Conservation (phyloP, 208 protist genomes). For the Wallacemonas sp. region DNA sequence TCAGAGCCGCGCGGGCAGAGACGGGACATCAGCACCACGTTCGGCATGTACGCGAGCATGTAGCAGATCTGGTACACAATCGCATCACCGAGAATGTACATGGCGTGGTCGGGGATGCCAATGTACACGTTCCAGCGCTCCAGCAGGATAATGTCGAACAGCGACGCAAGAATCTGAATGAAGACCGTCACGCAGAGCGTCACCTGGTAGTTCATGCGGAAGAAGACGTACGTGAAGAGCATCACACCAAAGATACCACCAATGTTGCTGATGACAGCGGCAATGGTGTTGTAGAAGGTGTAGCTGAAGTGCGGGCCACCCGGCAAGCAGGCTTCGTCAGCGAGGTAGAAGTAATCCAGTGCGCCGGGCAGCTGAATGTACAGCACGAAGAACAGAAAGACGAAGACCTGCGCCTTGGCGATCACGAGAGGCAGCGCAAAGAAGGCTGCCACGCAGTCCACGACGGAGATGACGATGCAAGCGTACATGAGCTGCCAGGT, state of each 20-base stretch:
- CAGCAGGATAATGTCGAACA: conserved; percentile 70
- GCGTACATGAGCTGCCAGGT: conserved; percentile 31
- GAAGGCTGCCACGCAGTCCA: conserved; percentile 22
- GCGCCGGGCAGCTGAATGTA: conserved; percentile 64
- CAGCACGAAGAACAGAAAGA: conserved; percentile 27
- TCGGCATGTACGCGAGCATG: conserved; percentile 70
- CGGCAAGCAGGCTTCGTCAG: conserved; percentile 37
- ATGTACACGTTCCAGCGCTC: conserved; percentile 50
- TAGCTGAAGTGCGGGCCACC: conserved; percentile 63
- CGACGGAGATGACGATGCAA: conserved; percentile 24
- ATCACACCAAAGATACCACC: conserved; percentile 38
- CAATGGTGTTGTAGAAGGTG: conserved; percentile 60
- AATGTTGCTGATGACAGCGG: conserved; percentile 33
- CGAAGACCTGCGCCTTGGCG: conserved; percentile 33
- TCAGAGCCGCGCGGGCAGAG: conserved; percentile 68
- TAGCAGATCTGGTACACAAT: conserved; percentile 66
- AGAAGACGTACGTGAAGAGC: conserved; percentile 46
- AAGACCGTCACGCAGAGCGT: conserved; percentile 54
- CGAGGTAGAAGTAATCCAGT: conserved; percentile 58
- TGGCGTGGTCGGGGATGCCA: conserved; percentile 43
- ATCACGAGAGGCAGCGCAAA: conserved; percentile 34
- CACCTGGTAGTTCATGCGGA: conserved; percentile 41
- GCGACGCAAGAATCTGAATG: conserved; percentile 47
- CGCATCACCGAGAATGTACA: conserved; percentile 69
- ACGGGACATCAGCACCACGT: conserved; percentile 56